phyloP scores from a whole-genome alignment of 345 rosid genomes.

The Rhodamnia rubescens region DNA sequence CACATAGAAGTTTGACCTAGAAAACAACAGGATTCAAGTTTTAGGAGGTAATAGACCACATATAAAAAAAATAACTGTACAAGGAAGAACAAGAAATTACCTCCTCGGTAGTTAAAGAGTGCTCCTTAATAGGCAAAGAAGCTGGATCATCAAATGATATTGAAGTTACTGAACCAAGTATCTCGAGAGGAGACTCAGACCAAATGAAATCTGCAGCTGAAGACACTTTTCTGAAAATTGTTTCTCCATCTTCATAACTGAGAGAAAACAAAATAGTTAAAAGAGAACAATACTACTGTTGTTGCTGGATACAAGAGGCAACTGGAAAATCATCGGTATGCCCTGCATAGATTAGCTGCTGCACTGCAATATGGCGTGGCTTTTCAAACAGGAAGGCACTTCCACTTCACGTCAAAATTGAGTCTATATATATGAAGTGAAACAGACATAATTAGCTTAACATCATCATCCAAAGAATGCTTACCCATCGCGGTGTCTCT shows the following conservation, averaged over 20 bases:
- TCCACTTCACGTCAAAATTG: neutral
- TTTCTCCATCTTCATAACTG: slow-evolving; percentile 75
- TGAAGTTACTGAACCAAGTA: slow-evolving; percentile 79
- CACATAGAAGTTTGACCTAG: slow-evolving; percentile 79
- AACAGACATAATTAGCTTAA: neutral
- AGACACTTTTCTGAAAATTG: slow-evolving; percentile 55
- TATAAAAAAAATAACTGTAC: neutral
- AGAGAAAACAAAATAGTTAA: neutral
- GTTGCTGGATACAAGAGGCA: neutral
- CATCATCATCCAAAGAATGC: slow-evolving; percentile 2
- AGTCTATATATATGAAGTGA: neutral
- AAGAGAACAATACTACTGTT: neutral
- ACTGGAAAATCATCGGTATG: neutral
- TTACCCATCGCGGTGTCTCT: slow-evolving; percentile 86
- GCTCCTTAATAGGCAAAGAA: slow-evolving; percentile 48
- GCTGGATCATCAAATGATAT: slow-evolving; percentile 57
- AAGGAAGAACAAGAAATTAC: slow-evolving; percentile 10
- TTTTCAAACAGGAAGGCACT: neutral
- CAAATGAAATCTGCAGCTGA: slow-evolving; percentile 76
- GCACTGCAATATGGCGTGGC: neutral
- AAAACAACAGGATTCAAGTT: neutral
- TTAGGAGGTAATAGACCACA: neutral
- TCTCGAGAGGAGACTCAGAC: slow-evolving; percentile 82
- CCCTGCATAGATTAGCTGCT: neutral
- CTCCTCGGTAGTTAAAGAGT: slow-evolving; percentile 77